These are phyloP conservation scores for Suillus clintonianus DNA, from an alignment of 768 basidiomycete genomes.

Conservation along the genomic window DNA sequence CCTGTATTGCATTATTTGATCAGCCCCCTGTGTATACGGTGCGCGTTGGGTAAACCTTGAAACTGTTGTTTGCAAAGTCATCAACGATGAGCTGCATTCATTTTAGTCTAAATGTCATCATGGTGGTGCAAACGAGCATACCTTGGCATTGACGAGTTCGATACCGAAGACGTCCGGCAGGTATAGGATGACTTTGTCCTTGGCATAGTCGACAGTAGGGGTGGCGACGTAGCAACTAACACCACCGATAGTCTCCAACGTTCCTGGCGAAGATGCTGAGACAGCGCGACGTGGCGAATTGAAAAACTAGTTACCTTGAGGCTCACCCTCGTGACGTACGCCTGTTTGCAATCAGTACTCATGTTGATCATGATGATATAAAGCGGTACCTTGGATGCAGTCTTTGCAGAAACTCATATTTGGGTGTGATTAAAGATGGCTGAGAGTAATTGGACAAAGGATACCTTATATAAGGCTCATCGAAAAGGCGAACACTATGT, in stretches of 20 bases:
- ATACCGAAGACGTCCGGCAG: conserved; percentile 56
- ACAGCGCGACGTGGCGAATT: neutral
- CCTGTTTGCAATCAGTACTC: conserved; percentile 29
- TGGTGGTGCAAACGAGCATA: conserved; percentile 17
- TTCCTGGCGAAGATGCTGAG: conserved; percentile 36
- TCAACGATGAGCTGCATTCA: conserved; percentile 31
- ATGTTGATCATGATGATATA: neutral
- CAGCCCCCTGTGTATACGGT: neutral
- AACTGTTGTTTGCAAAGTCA: conserved; percentile 42
- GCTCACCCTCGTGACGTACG: conserved; percentile 51
- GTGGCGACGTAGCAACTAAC: conserved; percentile 55
- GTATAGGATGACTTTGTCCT: conserved; percentile 58
- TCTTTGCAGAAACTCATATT: conserved; percentile 56
- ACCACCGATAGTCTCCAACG: conserved; percentile 47
- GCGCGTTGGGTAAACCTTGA: conserved; percentile 20
- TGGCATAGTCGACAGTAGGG: conserved; percentile 49
- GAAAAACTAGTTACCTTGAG: conserved; percentile 36
- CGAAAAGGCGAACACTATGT: neutral
- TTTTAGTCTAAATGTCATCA: neutral
- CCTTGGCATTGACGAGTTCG: conserved; percentile 47
- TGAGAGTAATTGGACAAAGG: neutral
- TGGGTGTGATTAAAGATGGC: neutral
- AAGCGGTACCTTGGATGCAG: conserved; percentile 52
- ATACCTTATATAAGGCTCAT: neutral
- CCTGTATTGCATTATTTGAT: conserved; percentile 15